phyloP scores from a whole-genome alignment of 495 filamentous ascomycete species.

The Talaromyces trachyspermus region DNA sequence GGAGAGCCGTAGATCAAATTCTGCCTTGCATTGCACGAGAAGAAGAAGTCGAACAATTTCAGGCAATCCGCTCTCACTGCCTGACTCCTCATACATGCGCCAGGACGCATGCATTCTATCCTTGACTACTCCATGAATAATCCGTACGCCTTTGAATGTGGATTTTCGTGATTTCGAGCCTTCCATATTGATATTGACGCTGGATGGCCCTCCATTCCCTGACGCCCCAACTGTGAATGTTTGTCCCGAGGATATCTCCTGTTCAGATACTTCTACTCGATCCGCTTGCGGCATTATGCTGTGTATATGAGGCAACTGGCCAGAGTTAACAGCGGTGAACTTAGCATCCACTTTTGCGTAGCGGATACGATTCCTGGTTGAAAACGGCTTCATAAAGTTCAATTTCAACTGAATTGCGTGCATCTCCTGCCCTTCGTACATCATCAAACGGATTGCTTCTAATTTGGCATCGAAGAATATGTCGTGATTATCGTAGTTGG shows the following conservation, averaged over 20 bases:
- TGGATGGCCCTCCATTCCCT: background rate
- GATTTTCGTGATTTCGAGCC: conserved; percentile 5
- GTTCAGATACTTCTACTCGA: conserved; percentile 4
- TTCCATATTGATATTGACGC: conserved; percentile 2
- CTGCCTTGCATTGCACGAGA: background rate
- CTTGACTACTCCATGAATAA: conserved; percentile 4
- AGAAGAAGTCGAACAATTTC: conserved; percentile 1
- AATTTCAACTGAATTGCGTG: conserved; percentile 2
- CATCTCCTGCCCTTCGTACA: conserved; percentile 1
- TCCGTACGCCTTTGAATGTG: background rate
- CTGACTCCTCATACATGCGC: conserved; percentile 1
- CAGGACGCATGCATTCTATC: conserved; percentile 4
- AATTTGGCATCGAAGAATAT: conserved; percentile 4
- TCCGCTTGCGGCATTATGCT: conserved; percentile 3
- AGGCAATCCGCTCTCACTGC: conserved; percentile 1
- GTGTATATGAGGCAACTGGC: background rate
- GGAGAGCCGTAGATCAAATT: background rate
- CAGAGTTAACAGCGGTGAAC: background rate
- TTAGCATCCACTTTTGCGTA: background rate
- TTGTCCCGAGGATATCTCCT: conserved; percentile 4
- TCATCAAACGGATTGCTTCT: background rate
- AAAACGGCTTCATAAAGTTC: conserved; percentile 6
- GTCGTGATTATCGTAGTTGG: conserved; percentile 4
- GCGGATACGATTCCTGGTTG: background rate
- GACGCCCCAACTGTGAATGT: background rate